Evolutionary conservation across 169 alveolate genomes (phyloP).

Genomic region (Plasmodium ovale): DNA sequence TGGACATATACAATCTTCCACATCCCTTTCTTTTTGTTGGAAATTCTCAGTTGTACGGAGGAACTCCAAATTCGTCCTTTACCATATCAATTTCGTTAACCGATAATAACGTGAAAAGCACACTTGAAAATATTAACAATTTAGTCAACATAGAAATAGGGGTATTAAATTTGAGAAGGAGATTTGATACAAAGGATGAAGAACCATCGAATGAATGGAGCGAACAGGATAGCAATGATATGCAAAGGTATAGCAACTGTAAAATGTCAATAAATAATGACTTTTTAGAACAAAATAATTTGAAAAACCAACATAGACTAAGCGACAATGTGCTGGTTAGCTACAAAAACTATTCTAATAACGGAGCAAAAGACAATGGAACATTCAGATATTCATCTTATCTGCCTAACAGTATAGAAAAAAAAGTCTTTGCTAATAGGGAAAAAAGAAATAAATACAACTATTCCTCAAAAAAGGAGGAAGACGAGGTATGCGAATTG

Average conservation of each 20-base stretch:
- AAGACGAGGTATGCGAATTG: neutral
- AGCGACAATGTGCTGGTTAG: constrained; percentile 5
- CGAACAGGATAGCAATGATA: neutral
- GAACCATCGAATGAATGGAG: neutral
- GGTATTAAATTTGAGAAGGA: constrained; percentile 9
- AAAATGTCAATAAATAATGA: constrained; percentile 20
- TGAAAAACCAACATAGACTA: neutral
- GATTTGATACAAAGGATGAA: neutral
- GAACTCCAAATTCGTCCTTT: constrained; percentile 41
- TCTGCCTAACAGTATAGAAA: constrained; percentile 25
- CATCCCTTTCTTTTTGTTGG: constrained; percentile 26
- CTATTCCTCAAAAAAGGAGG: neutral
- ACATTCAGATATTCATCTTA: constrained; percentile 29
- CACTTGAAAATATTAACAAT: constrained; percentile 10
- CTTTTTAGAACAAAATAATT: neutral
- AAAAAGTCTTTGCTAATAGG: constrained; percentile 24
- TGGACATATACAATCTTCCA: constrained; percentile 14
- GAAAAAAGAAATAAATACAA: constrained; percentile 20
- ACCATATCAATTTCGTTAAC: constrained; percentile 16
- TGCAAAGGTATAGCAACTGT: neutral
- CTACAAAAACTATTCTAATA: constrained; percentile 1
- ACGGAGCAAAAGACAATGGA: neutral
- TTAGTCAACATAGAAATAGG: constrained; percentile 44
- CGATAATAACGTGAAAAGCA: neutral
- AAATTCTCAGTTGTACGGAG: constrained; percentile 46